Evolutionary conservation across 805 yeast species (phyloP).

Genomic region (Schwanniomyces vanrijiae): DNA sequence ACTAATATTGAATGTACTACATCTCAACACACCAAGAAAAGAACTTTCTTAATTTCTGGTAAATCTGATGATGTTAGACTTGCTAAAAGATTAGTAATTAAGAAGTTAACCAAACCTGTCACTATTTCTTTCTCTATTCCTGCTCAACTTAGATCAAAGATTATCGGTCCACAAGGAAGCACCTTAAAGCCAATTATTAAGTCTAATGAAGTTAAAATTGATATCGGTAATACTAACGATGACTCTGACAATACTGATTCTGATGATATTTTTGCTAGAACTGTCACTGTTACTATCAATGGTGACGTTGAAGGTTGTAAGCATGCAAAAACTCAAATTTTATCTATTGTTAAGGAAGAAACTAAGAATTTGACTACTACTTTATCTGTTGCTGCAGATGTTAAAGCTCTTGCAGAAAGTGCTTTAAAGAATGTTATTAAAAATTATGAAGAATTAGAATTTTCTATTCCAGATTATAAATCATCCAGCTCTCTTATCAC

Average conservation of each 20-base stretch:
- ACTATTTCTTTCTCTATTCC: constrained; percentile 65
- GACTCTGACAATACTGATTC: constrained; percentile 42
- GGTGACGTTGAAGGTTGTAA: constrained; percentile 86
- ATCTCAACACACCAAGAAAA: constrained; percentile 68
- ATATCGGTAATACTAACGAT: constrained; percentile 50
- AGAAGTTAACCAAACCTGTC: constrained; percentile 76
- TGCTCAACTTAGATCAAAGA: constrained; percentile 67
- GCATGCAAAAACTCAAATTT: constrained; percentile 67
- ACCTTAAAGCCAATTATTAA: constrained; percentile 77
- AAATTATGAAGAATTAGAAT: constrained; percentile 26
- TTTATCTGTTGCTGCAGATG: constrained; percentile 42
- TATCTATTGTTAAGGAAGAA: constrained; percentile 72
- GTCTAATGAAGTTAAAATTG: constrained; percentile 65
- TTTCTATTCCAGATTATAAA: constrained; percentile 37
- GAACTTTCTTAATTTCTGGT: constrained; percentile 85
- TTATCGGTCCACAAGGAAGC: constrained; percentile 87
- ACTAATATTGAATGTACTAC: constrained; percentile 82
- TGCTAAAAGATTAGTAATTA: constrained; percentile 76
- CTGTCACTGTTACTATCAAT: constrained; percentile 63
- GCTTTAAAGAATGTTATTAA: constrained; percentile 26
- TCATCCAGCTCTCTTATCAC: constrained; percentile 40
- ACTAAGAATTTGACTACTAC: constrained; percentile 57
- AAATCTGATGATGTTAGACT: constrained; percentile 58
- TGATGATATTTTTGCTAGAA: constrained; percentile 59
- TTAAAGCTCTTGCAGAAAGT: constrained; percentile 47